These are phyloP conservation scores for Monilinia laxa DNA, from an alignment of 2,329 filamentous ascomycete genomes.

Conservation along the genomic window DNA sequence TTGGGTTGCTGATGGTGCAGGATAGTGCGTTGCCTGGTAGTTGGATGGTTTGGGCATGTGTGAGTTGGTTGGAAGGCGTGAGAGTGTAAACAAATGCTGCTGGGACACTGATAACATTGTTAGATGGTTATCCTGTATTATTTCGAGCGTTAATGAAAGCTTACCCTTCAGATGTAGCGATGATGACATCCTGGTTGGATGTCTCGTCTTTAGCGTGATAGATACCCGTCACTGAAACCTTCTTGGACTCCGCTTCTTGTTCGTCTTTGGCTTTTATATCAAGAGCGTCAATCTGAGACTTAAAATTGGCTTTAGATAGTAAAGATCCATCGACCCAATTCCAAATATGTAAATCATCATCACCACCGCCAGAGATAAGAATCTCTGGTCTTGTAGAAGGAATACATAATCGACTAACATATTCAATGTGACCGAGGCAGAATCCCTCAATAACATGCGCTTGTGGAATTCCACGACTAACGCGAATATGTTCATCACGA, in stretches of 20 bases:
- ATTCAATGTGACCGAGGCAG: conserved; percentile 84
- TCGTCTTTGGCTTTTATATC: conserved; percentile 4
- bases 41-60: conserved; percentile 51
- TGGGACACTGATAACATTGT: conserved; percentile 47
- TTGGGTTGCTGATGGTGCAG: conserved; percentile 22
- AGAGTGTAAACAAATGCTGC: conserved; percentile 67
- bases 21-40: conserved; percentile 61
- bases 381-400: conserved; percentile 55
- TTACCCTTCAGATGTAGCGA: conserved; percentile 60
- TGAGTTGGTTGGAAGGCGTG: conserved; percentile 49
- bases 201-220: conserved; percentile 35
- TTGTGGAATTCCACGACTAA: conserved; percentile 79
- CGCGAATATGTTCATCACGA: conserved; percentile 80
- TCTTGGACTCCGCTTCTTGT: conserved; percentile 30
- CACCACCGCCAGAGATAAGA: conserved; percentile 84
- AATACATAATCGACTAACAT: conserved; percentile 75
- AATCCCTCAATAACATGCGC: conserved; percentile 85
- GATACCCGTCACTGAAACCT: conserved; percentile 42
- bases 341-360: conserved; percentile 77
- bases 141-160: conserved; percentile 29
- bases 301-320: conserved; percentile 54
- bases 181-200: conserved; percentile 45
- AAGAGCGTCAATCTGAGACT: conserved; percentile 45
- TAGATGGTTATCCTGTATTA: background rate
- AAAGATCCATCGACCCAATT: conserved; percentile 61